phyloP scores from a whole-genome alignment of 2,329 filamentous ascomycete genomes.

The Pyrenophora tritici-repentis region DNA sequence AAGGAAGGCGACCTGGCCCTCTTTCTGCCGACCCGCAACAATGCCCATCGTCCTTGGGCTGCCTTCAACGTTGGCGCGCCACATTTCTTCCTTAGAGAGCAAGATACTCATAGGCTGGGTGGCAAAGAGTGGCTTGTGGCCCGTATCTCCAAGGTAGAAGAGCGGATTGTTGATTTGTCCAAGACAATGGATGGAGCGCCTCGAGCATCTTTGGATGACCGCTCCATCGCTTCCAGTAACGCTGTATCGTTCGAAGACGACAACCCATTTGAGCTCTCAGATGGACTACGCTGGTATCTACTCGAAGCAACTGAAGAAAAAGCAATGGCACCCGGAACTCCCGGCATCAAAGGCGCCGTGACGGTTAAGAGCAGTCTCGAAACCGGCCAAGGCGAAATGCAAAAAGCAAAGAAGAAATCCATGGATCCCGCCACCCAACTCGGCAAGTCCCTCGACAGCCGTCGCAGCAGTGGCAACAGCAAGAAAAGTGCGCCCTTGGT shows the following conservation, averaged over 20 bases:
- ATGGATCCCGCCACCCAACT: constrained; percentile 57
- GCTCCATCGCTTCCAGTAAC: constrained; percentile 59
- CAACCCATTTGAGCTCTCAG: constrained; percentile 95
- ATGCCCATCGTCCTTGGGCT: constrained; percentile 93
- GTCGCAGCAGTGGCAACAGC: constrained; percentile 84
- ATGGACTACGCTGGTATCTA: constrained; percentile 94
- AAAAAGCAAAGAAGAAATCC: constrained; percentile 51
- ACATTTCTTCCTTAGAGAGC: constrained; percentile 94
- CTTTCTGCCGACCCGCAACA: constrained; percentile 92
- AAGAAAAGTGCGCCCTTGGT: constrained; percentile 68
- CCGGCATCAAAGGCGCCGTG: constrained; percentile 80
- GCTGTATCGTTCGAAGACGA: constrained; percentile 74
- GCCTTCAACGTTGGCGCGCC: constrained; percentile 98
- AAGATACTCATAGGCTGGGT: constrained; percentile 82
- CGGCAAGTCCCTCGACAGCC: constrained; percentile 87
- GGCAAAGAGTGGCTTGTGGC: constrained; percentile 95
- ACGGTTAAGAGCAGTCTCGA: constrained; percentile 88
- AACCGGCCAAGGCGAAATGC: constrained; percentile 75
- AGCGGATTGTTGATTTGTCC: constrained; percentile 89
- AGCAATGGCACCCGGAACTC: constrained; percentile 83
- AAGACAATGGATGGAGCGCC: constrained; percentile 66
- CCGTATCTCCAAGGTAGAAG: constrained; percentile 86
- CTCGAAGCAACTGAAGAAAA: constrained; percentile 95
- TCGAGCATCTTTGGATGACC: constrained; percentile 51
- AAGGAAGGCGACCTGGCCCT: constrained; percentile 94